These are phyloP conservation scores for Aspergillus ochraceoroseus DNA, from an alignment of 2,329 filamentous ascomycete species.

Conservation along the genomic window DNA sequence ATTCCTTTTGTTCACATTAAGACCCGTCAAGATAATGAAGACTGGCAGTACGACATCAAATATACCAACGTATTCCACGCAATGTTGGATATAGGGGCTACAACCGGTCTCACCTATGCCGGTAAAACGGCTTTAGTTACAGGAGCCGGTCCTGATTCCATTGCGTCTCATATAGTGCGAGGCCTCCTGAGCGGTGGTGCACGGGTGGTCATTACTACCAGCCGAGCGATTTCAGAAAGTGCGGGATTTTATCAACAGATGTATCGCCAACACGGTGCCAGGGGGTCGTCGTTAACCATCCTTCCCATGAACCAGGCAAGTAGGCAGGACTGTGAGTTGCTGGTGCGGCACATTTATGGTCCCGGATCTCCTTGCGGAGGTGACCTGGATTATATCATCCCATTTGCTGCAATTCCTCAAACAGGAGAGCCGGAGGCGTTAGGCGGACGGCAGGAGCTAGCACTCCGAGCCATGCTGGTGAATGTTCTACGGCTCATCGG, in stretches of 20 bases:
- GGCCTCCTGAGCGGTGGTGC: slow-evolving; percentile 35
- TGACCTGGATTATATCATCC: slow-evolving; percentile 42
- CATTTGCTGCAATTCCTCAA: slow-evolving; percentile 44
- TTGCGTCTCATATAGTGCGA: slow-evolving; percentile 33
- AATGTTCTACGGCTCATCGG: slow-evolving; percentile 41
- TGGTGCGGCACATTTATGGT: slow-evolving; percentile 39
- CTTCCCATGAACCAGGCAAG: slow-evolving; percentile 44
- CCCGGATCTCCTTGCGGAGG: slow-evolving; percentile 22
- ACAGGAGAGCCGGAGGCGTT: slow-evolving; percentile 36
- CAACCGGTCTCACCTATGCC: slow-evolving; percentile 23
- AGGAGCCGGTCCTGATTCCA: slow-evolving; percentile 37
- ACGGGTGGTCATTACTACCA: slow-evolving; percentile 41
- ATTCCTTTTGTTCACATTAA: slow-evolving; percentile 21
- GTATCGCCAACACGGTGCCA: slow-evolving; percentile 32
- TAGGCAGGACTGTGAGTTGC: slow-evolving; percentile 35
- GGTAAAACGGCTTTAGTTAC: slow-evolving; percentile 36
- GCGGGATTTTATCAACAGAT: slow-evolving; percentile 35
- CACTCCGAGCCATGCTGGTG: slow-evolving; percentile 30
- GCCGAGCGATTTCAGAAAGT: slow-evolving; percentile 26
- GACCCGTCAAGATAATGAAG: slow-evolving; percentile 11
- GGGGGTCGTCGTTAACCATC: slow-evolving; percentile 35
- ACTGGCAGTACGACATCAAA: slow-evolving; percentile 20
- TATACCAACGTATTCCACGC: slow-evolving; percentile 16
- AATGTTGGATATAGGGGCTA: slow-evolving; percentile 15
- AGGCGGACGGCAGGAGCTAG: slow-evolving; percentile 19